A percentile compares a stretch with the other conserved stretches of the same genome.
Evolutionary conservation across 257 asterid genomes (phyloP).

Genomic region (Lycium barbarum): DNA sequence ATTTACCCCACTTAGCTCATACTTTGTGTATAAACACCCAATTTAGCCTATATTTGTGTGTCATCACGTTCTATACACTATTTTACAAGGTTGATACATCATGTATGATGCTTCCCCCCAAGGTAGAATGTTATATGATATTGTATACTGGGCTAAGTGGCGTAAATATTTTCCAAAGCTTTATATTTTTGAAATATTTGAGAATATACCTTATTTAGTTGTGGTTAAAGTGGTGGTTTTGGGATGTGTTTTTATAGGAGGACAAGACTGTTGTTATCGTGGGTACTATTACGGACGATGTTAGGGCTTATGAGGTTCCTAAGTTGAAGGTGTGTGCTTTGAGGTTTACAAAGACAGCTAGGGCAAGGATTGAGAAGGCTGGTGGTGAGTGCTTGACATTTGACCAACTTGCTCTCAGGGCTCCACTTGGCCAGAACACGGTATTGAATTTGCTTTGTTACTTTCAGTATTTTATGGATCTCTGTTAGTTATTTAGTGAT

Average conservation of each 20-base stretch:
- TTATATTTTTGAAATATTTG: no score
- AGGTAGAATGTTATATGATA: no score
- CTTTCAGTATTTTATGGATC: not conserved
- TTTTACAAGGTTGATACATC: no score
- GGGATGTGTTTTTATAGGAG: constrained; percentile 33
- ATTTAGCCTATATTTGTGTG: no score
- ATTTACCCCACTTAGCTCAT: no score
- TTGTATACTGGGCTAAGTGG: no score
- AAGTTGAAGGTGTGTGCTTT: constrained; percentile 51
- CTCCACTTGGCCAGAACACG: constrained; percentile 98
- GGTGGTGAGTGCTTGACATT: constrained; percentile 97
- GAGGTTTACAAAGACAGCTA: constrained; percentile 72
- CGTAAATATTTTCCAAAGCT: no score
- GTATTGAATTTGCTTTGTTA: constrained; percentile 39
- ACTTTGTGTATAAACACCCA: no score
- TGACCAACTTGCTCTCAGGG: constrained; percentile 93
- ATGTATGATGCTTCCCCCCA: no score
- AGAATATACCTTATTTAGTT: not conserved
- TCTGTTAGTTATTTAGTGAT: not conserved
- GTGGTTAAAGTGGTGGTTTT: not conserved
- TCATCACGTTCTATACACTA: no score
- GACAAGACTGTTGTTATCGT: constrained; percentile 54
- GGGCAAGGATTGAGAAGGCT: constrained; percentile 96
- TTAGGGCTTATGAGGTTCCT: constrained; percentile 50
- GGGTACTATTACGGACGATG: constrained; percentile 54